These are phyloP conservation scores for Mycosarcoma maydis DNA, from an alignment of 1,284 basidiomycete genomes.

Conservation along the genomic window DNA sequence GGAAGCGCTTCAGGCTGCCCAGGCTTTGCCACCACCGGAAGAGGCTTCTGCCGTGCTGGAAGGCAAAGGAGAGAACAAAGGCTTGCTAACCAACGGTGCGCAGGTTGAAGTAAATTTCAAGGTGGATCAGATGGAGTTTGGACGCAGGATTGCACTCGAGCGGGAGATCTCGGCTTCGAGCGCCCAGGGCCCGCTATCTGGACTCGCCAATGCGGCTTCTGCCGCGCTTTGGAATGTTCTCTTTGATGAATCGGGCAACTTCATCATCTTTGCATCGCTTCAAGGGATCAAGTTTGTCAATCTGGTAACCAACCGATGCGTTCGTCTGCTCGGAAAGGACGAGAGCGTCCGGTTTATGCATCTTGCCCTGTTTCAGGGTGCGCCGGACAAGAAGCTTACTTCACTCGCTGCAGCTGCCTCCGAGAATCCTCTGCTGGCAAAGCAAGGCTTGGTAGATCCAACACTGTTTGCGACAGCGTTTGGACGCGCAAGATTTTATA, in stretches of 20 bases:
- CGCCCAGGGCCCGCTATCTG: slow-evolving; percentile 70
- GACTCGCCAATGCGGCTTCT: slow-evolving; percentile 46
- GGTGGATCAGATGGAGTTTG: slow-evolving; percentile 99
- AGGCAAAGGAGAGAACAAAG: background rate
- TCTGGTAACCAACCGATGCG: slow-evolving; percentile 91
- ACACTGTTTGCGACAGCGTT: slow-evolving; percentile 92
- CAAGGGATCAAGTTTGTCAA: slow-evolving; percentile 98
- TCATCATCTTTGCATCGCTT: slow-evolving; percentile 90
- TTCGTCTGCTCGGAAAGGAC: slow-evolving; percentile 88
- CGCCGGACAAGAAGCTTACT: slow-evolving; percentile 83
- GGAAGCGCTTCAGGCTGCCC: slow-evolving; percentile 77
- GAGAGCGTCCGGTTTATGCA: slow-evolving; percentile 92
- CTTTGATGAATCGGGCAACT: slow-evolving; percentile 97
- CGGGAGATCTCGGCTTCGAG: slow-evolving; percentile 83
- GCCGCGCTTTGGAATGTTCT: slow-evolving; percentile 72
- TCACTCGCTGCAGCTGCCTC: slow-evolving; percentile 89
- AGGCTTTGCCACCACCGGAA: slow-evolving; percentile 15
- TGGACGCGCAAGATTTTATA: slow-evolving; percentile 93
- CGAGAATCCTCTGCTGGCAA: slow-evolving; percentile 87
- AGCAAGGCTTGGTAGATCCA: slow-evolving; percentile 78
- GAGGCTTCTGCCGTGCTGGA: background rate
- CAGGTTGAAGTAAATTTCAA: slow-evolving; percentile 72
- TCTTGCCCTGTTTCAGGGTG: slow-evolving; percentile 88
- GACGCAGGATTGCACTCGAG: slow-evolving; percentile 89
- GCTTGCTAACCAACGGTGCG: background rate